These are phyloP conservation scores for Penicillium sp. DNA, from an alignment of 2,329 filamentous ascomycete genomes.

Conservation along the genomic window DNA sequence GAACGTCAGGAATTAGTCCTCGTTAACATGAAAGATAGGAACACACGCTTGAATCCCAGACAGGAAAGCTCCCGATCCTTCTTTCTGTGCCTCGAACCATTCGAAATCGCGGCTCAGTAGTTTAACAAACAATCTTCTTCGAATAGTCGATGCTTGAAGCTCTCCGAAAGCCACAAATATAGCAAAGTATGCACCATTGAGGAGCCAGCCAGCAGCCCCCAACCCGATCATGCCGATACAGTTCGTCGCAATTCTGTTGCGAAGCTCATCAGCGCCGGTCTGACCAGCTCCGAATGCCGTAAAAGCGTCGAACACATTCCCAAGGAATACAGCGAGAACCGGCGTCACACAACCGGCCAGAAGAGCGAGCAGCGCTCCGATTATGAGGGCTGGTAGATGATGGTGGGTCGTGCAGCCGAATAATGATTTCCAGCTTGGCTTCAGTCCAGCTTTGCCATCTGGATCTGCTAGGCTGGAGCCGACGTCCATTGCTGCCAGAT, in stretches of 20 bases:
- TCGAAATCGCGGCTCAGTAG: slow-evolving; percentile 71
- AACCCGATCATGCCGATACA: slow-evolving; percentile 63
- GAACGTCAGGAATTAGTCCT: background rate
- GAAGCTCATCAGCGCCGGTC: slow-evolving; percentile 51
- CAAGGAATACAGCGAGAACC: slow-evolving; percentile 67
- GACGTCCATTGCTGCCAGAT: background rate
- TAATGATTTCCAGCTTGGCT: slow-evolving; percentile 53
- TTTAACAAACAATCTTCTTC: slow-evolving; percentile 63
- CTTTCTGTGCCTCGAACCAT: slow-evolving; percentile 75
- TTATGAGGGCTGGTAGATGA: slow-evolving; percentile 56
- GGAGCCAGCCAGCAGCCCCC: slow-evolving; percentile 64
- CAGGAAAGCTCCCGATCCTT: slow-evolving; percentile 71
- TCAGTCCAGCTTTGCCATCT: background rate
- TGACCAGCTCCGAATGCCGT: slow-evolving; percentile 61
- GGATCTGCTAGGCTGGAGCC: background rate
- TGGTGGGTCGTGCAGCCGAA: slow-evolving; percentile 69
- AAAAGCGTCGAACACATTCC: slow-evolving; percentile 71
- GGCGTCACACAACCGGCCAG: slow-evolving; percentile 64
- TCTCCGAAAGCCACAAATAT: slow-evolving; percentile 79
- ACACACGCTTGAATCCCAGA: slow-evolving; percentile 71
- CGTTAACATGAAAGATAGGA: background rate
- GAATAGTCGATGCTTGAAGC: slow-evolving; percentile 67
- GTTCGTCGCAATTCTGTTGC: slow-evolving; percentile 57
- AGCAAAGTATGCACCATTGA: slow-evolving; percentile 65
- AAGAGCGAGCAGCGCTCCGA: slow-evolving; percentile 58